These are phyloP conservation scores for Xylariaceae sp. DNA, from an alignment of 2,329 filamentous ascomycete genomes.

Conservation along the genomic window DNA sequence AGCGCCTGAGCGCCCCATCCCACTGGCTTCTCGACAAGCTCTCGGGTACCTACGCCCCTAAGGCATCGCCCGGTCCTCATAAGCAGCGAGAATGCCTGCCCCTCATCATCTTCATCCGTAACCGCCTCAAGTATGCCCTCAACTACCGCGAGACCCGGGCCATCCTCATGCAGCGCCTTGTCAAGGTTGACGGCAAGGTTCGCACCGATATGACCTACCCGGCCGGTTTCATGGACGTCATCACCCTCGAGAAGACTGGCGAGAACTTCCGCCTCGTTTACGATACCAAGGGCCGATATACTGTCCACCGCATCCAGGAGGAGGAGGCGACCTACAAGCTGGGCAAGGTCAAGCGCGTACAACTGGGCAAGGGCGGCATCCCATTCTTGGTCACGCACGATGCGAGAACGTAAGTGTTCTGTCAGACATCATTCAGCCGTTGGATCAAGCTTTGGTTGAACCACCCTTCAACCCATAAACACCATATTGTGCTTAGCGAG, in stretches of 20 bases:
- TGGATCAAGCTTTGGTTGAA: conserved; percentile 98
- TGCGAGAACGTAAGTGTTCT: conserved; percentile 99
- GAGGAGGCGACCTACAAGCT: conserved; percentile 99
- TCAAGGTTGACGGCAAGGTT: conserved; percentile 99
- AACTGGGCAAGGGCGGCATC: conserved; percentile 99
- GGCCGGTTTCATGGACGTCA: conserved; percentile 99
- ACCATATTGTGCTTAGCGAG: conserved; percentile 43
- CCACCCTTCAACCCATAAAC: conserved; percentile 42
- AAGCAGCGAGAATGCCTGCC: conserved; percentile 99
- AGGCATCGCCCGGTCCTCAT: conserved; percentile 86
- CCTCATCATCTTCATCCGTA: conserved; percentile 96
- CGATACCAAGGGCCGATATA: conserved; percentile 99
- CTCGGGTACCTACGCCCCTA: conserved; percentile 83
- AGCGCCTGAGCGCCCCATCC: conserved; percentile 98
- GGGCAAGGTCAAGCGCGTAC: conserved; percentile 99
- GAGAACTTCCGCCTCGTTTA: conserved; percentile 99
- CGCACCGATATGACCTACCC: conserved; percentile 98
- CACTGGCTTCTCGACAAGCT: conserved; percentile 99
- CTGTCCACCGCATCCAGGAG: conserved; percentile 97
- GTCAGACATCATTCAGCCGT: conserved; percentile 99
- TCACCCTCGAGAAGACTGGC: conserved; percentile 99
- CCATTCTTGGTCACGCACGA: conserved; percentile 99
- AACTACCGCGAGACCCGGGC: conserved; percentile 97
- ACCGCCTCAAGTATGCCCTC: conserved; percentile 98
- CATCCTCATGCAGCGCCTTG: conserved; percentile 98